A percentile compares a stretch with the other conserved stretches of the same genome.
Conservation (phyloP, 2,329 filamentous ascomycete species). For the Pyrenophora tritici-repentis region DNA sequence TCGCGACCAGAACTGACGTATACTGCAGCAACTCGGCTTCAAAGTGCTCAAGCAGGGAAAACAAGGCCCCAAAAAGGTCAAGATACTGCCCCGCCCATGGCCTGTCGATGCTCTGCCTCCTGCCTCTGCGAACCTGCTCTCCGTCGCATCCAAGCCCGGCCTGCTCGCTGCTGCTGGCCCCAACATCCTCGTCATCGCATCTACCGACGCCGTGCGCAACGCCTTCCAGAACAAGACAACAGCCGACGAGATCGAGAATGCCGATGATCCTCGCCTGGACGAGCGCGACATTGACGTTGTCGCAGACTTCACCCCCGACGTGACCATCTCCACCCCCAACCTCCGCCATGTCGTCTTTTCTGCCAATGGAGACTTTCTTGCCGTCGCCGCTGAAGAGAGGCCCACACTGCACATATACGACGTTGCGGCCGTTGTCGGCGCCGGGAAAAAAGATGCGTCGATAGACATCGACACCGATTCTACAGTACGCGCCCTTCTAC, state of each 20-base stretch:
- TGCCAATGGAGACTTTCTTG: conserved; percentile 81
- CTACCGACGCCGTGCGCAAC: conserved; percentile 76
- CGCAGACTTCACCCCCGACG: conserved; percentile 72
- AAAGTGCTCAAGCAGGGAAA: conserved; percentile 60
- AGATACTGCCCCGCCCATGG: conserved; percentile 78
- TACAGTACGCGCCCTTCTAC: conserved; percentile 72
- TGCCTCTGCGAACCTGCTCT: conserved; percentile 79
- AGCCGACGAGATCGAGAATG: conserved; percentile 10
- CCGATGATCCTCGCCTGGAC: conserved; percentile 10
- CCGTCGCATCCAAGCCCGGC: conserved; percentile 77
- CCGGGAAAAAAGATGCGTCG: conserved; percentile 66
- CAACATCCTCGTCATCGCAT: conserved; percentile 74
- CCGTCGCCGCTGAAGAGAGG: conserved; percentile 79
- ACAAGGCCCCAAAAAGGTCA: conserved; percentile 80
- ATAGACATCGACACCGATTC: conserved; percentile 79
- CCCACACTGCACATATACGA: conserved; percentile 80
- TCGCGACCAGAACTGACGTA: conserved; percentile 6
- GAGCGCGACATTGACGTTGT: conserved; percentile 64
- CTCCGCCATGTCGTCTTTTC: conserved; percentile 91
- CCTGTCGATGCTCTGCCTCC: conserved; percentile 69
- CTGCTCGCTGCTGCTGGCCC: conserved; percentile 88
- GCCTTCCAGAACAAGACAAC: conserved; percentile 64
- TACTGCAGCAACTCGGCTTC: conserved; percentile 73
- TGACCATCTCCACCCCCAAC: conserved; percentile 73
- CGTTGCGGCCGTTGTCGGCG: conserved; percentile 68